These are phyloP conservation scores for Petasospora fabianii DNA, from an alignment of 1,139 yeast species.

Conservation along the genomic window DNA sequence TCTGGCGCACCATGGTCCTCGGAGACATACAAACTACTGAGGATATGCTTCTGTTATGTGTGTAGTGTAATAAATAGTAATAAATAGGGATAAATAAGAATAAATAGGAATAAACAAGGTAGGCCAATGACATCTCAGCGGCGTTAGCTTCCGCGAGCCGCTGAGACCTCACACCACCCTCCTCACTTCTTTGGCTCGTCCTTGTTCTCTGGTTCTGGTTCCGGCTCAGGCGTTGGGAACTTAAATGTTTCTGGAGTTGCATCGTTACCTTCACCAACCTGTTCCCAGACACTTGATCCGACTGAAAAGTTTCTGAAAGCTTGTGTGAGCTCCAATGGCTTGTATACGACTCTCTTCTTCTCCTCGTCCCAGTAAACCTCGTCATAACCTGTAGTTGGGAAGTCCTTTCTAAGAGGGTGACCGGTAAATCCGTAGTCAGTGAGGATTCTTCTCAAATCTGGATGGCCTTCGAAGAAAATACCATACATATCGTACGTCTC, in stretches of 20 bases:
- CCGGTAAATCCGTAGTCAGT: conserved; percentile 94
- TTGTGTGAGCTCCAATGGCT: conserved; percentile 86
- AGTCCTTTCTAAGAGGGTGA: conserved; percentile 87
- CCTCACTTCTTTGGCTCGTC: conserved; percentile 25
- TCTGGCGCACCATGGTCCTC: too few relatives aligned
- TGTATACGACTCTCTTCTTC: conserved; percentile 84
- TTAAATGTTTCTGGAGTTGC: conserved; percentile 77
- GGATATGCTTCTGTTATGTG: neutral
- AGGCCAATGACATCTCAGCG: neutral
- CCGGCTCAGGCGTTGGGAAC: conserved; percentile 80
- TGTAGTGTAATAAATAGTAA: conserved; percentile 2
- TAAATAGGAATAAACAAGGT: too few relatives aligned
- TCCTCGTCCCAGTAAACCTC: conserved; percentile 90
- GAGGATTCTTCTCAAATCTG: conserved; percentile 85
- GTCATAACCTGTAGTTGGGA: conserved; percentile 90
- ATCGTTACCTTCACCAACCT: conserved; percentile 84
- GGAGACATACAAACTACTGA: neutral
- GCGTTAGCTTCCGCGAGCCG: neutral
- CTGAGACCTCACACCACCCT: too few relatives aligned
- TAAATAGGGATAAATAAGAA: conserved; percentile 8
- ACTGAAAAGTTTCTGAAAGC: conserved; percentile 90
- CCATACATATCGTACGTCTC: conserved; percentile 87
- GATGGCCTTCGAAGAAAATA: conserved; percentile 83
- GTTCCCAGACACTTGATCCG: conserved; percentile 90
- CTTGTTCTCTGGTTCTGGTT: conserved; percentile 44